These are phyloP conservation scores for Mucor ambiguus DNA, from an alignment of 371 early-diverging fungal species.

Conservation along the genomic window DNA sequence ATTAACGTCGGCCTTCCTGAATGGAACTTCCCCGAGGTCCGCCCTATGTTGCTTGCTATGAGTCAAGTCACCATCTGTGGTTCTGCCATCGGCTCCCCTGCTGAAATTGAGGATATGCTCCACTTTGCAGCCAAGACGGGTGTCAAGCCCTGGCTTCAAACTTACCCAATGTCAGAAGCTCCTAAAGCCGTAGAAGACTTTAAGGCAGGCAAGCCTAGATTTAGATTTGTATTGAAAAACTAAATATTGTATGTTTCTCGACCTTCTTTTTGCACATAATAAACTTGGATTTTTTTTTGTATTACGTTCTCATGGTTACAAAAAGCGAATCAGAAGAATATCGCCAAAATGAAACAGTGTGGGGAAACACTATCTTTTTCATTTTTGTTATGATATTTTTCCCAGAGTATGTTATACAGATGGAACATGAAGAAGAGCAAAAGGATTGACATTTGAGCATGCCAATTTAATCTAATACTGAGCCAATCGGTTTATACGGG, in stretches of 20 bases:
- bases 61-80: slow-evolving; percentile 59
- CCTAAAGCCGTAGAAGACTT: slow-evolving; percentile 62
- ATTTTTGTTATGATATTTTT: slow-evolving; percentile 8
- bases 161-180: slow-evolving; percentile 57
- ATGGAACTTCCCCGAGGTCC: slow-evolving; percentile 34
- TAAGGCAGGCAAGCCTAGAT: slow-evolving; percentile 60
- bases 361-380: slow-evolving; percentile 6
- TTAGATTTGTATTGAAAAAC: slow-evolving; percentile 62
- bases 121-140: slow-evolving; percentile 66
- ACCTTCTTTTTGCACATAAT: background rate
- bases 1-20: slow-evolving; percentile 69
- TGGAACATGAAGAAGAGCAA: background rate
- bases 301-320: slow-evolving; percentile 7
- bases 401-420: slow-evolving; percentile 3
- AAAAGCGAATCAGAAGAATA: background rate
- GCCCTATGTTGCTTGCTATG: slow-evolving; percentile 14
- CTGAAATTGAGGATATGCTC: slow-evolving; percentile 60
- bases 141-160: slow-evolving; percentile 65
- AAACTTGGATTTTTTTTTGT: background rate
- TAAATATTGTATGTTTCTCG: slow-evolving; percentile 15
- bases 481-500: background rate
- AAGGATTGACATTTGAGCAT: background rate
- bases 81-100: slow-evolving; percentile 65
- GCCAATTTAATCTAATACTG: background rate
- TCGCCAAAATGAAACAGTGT: background rate